Base-by-base conservation (phyloP, 805 yeast species). In the Ogataea ramenticola region DNA sequence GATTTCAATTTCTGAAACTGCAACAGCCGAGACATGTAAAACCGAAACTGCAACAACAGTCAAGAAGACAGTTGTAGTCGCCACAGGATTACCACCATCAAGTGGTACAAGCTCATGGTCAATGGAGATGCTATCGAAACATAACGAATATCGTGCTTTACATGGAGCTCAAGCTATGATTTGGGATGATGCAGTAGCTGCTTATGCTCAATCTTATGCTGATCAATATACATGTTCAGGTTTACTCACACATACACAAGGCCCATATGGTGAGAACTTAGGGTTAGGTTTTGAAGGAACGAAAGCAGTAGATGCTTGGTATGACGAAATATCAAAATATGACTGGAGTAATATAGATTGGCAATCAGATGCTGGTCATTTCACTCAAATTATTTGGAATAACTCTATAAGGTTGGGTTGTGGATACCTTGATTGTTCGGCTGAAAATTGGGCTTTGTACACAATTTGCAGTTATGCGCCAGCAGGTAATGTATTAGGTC, bases 381-480 rank as follows among this genome's bases (percentile, higher is more conserved):
- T 85, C 67, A 83, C 91, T 15, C 91, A 85, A 64, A 56, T 83
- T 30, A 75, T 85, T 22, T 85, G 95, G 95, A 75, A 75, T 49
- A 54, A 70, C 8, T 66, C 84, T 35, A 64, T 76, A 9, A 63
- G 74, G 50, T 62, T 85, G 17, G 95, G 93, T 41, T 85, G 95
- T 70, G 87, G 79, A 43, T 60, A 58, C 47, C 72, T 74, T 35
- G 47, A 58, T 40, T 78, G 83, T 61, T 75, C 78, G 75, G 68
- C 75, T 27, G 54, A 62, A 40, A 65, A 64, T 47, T 66, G 68
- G 56, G 78, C 79, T 43, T 65, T 69, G 52, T 86, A 86, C 65
- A 69, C 83, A 44, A 75, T 85, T 49, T 88, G 96, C 63, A 78
- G 82, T 42, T 88, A 89, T 62, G 70, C 75, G 57, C 82, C 89